Base-by-base conservation (phyloP, 164 flowering plant species). In the Nymphaea thermarum region DNA sequence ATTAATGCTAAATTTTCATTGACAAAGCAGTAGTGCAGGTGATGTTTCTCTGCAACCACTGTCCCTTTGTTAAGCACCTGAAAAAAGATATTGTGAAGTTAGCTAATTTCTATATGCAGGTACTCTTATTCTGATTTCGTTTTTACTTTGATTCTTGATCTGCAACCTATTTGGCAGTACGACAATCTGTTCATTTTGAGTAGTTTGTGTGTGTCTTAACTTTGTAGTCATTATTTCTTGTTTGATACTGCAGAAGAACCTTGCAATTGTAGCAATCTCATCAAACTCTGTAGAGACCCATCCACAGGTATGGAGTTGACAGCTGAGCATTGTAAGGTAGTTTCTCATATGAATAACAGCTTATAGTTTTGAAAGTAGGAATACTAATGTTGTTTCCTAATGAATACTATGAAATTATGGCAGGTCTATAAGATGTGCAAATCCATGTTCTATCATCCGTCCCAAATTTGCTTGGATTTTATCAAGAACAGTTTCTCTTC, bases 11-110 rank as follows among this genome's bases (percentile, higher is more conserved):
- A 47, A 7, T 47, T 6, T 47, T 6, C 12, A 12, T 47, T 47
- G 55, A 47, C 12, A 12, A 47, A 12, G 55, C 55, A n/a, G 18
- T 70, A 47, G 6, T 75, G 79, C 83, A 89, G 98, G 96, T 90
- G 63, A 90, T 93, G 96, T 90, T 91, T 77, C 85, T 91, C 43
- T 91, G 98, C 87, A 91, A 91, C 68, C 97, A 91, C 75, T 93
- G 96, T 74, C 98, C 98, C 3, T 93, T 93, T 76, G 98, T 93
- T 59, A 89, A 67, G 69, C 93, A 84, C 79, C 77, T 91, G 87
- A 86, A 89, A 73, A 81, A 86, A 62, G 91, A 82, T 73, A 77
- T 93, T 57, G 94, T 85, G 73, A 91, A 85, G 80, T 90, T 93
- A 72, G 51, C 97, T 68, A 85, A 81, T 75, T 89, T 81, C 72